A percentile compares a stretch with the other conserved stretches of the same genome.
Evolutionary conservation across 2,329 filamentous ascomycete genomes (phyloP).

Genomic region (Verticillium albo-atrum): DNA sequence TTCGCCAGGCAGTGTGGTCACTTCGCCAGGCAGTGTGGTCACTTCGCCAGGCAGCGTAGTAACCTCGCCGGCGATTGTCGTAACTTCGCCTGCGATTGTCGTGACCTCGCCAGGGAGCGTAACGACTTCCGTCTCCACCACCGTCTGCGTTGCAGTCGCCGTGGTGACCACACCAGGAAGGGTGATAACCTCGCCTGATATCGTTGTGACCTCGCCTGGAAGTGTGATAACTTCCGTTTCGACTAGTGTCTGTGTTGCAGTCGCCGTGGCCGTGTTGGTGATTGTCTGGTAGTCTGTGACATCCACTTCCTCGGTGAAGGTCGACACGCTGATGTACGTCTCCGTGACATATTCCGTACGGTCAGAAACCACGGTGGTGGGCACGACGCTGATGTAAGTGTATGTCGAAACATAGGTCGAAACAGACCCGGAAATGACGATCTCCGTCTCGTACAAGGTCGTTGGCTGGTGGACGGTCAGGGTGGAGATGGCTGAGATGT

Average conservation of each 20-base stretch:
- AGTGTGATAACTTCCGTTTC: background rate
- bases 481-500: conserved; percentile 1
- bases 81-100: no score
- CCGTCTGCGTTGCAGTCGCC: no score
- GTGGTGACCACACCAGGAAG: conserved; percentile 11
- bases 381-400: conserved; percentile 4
- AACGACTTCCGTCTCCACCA: no score
- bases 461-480: conserved; percentile 5
- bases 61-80: background rate
- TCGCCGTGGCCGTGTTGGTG: conserved; percentile 3
- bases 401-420: conserved; percentile 8
- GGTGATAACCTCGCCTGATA: conserved; percentile 5
- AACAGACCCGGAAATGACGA: conserved; percentile 1
- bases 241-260: background rate
- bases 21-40: conserved; percentile 6
- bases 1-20: conserved; percentile 7
- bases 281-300: conserved; percentile 8
- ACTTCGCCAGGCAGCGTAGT: conserved; percentile 2
- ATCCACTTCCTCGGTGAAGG: conserved; percentile 4
- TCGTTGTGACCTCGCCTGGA: conserved; percentile 2
- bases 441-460: conserved; percentile 4
- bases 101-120: no score
- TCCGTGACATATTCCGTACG: conserved; percentile 7
- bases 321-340: conserved; percentile 7
- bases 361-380: conserved; percentile 9